A percentile compares a stretch with the other conserved stretches of the same genome.
Evolutionary conservation across 768 basidiomycete species (phyloP).

Genomic region (Flagelloscypha sp.): DNA sequence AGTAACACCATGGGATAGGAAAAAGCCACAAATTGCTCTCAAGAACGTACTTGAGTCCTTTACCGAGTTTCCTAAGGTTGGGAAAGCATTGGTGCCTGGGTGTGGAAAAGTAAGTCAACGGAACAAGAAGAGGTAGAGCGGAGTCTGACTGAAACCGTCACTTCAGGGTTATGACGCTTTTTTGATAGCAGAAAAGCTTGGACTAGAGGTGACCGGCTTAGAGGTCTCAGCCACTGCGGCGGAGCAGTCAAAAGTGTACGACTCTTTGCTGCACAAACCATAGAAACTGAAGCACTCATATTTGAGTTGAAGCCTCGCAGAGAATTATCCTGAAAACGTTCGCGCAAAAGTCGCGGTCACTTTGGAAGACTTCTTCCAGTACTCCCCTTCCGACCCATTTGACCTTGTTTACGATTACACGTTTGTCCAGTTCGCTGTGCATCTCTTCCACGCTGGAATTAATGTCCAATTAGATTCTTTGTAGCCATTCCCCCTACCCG

Average conservation of each 20-base stretch:
- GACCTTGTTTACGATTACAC: slow-evolving; percentile 65
- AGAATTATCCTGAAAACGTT: slow-evolving; percentile 12
- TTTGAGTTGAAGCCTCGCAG: slow-evolving; percentile 12
- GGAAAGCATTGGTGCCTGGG: slow-evolving; percentile 42
- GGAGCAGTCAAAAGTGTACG: slow-evolving; percentile 12
- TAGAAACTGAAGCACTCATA: slow-evolving; percentile 1
- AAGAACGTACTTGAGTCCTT: slow-evolving; percentile 40
- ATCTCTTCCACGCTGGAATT: not conserved
- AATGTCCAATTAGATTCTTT: slow-evolving; percentile 45
- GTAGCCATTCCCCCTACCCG: slow-evolving; percentile 54
- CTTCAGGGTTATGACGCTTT: slow-evolving; percentile 53
- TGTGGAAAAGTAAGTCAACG: slow-evolving; percentile 38
- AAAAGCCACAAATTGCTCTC: slow-evolving; percentile 47
- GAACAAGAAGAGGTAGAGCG: too few species aligned
- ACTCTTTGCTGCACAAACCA: not conserved
- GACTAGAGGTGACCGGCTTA: slow-evolving; percentile 40
- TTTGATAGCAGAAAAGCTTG: slow-evolving; percentile 41
- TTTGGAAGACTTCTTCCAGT: slow-evolving; percentile 47
- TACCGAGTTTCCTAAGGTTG: slow-evolving; percentile 33
- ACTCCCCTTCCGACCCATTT: slow-evolving; percentile 27
- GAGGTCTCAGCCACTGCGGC: slow-evolving; percentile 54
- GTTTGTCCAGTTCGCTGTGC: slow-evolving; percentile 16
- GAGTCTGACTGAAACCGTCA: not conserved
- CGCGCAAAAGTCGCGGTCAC: slow-evolving; percentile 30
- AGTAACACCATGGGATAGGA: slow-evolving; percentile 58